A percentile compares a stretch with the other conserved stretches of the same genome.
phyloP scores from a whole-genome alignment of 192 early-diverging fungal genomes.

The Podila clonocystis region DNA sequence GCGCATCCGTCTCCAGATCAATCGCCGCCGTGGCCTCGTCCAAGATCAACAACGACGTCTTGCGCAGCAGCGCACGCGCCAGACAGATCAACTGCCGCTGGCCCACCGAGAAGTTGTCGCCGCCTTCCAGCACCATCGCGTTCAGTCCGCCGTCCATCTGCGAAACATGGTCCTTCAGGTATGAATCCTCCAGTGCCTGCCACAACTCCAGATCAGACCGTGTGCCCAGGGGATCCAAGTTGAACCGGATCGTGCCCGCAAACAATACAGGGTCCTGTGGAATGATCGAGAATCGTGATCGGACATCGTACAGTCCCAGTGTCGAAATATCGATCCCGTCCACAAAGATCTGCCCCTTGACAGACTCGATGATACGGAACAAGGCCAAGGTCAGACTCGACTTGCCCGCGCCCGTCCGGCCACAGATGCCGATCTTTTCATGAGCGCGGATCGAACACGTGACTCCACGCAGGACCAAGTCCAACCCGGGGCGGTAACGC shows the following conservation, averaged over 20 bases:
- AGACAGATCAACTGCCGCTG: constrained; percentile 79
- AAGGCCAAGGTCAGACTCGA: constrained; percentile 60
- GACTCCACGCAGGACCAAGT: constrained; percentile 80
- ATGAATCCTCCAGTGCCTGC: constrained; percentile 72
- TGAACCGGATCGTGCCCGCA: constrained; percentile 65
- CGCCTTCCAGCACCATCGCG: constrained; percentile 75
- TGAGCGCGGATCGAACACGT: constrained; percentile 53
- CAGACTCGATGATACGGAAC: constrained; percentile 62
- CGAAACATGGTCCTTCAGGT: constrained; percentile 73
- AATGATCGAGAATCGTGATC: constrained; percentile 77
- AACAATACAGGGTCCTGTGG: constrained; percentile 85
- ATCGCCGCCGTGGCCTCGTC: constrained; percentile 68
- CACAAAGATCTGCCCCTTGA: constrained; percentile 63
- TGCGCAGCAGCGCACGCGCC: constrained; percentile 75
- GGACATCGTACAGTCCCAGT: constrained; percentile 68
- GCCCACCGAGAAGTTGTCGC: constrained; percentile 87
- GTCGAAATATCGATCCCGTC: constrained; percentile 53
- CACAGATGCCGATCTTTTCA: constrained; percentile 85
- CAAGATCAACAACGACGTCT: constrained; percentile 58
- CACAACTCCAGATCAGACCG: constrained; percentile 69
- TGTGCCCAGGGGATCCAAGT: constrained; percentile 65
- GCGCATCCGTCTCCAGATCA: constrained; percentile 85
- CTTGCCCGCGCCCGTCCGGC: constrained; percentile 62
- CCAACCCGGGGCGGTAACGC: constrained; percentile 83
- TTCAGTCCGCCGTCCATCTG: constrained; percentile 76